Evolutionary conservation across 2,329 filamentous ascomycete genomes (phyloP), one percentile per base, ranked within the genome.

Genomic region (Monilinia polystroma): DNA sequence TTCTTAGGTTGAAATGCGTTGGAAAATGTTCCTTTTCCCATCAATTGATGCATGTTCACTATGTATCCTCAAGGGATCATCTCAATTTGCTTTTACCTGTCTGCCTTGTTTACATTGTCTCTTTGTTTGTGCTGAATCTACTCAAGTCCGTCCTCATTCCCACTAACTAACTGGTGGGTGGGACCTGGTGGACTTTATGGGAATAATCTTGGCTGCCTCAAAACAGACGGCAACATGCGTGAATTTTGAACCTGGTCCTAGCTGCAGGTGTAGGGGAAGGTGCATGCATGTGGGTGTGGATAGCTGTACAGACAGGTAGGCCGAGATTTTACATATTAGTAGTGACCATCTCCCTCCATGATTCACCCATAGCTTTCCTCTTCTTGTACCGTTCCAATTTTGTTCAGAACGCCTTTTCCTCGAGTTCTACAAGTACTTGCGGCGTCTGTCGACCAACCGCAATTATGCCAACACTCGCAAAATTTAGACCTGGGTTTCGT

Each of bases 401-500:
- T 60, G 18, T 38, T 38, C 29, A 51, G 14, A 10, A 18, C 45
- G 20, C 26, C 58, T 23, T 62, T 51, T n/a, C 14, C 45, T 26
- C 38, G 45, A 26, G 32, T 51, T 51, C 45, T 23, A 32, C n/a
- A 45, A 38, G 26, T 51, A 23, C 47, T 67, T 38, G 51, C 62
- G 52, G 52, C 43, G n/a, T 54, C 56, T 53, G 69, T n/a, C 60
- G 29, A 59, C 26, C 60, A 35, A 60, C 45, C 60, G 52, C 54
- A 68, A 68, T 51, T 26, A 71, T 70, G 70, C 45, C 56, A 67
- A n/a, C 62, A 35, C 38, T 69, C 59, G 29, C 70, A 32, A 70
- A 60, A 49, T 54, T 69, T 20, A 68, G 68, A 53, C 66, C 63
- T 55, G 35, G 32, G 47, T 67, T 66, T 51, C 65, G 63, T 57